Evolutionary conservation across 805 yeast genomes (phyloP).

Genomic region (Sugiyamaella mastotermitis): DNA sequence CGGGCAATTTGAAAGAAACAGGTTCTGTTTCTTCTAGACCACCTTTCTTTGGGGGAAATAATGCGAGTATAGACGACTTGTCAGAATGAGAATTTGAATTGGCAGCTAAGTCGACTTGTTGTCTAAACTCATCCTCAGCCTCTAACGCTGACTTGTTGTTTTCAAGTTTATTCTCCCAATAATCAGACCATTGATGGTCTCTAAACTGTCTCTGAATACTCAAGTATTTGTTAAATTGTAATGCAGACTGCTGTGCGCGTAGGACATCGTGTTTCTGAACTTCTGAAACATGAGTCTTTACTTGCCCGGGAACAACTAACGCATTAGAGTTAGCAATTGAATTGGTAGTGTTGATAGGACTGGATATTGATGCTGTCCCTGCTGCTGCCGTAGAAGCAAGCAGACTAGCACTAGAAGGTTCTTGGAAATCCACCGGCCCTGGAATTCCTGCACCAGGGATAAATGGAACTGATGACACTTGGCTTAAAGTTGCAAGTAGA

Average conservation of each 20-base stretch:
- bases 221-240: conserved; percentile 25
- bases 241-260: conserved; percentile 19
- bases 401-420: conserved; percentile 4
- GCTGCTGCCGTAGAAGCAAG: conserved; percentile 7
- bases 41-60: conserved; percentile 10
- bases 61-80: not conserved
- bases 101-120: conserved; percentile 11
- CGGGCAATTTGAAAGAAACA: conserved; percentile 15
- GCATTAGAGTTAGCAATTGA: not conserved
- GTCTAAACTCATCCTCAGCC: conserved; percentile 36
- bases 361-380: not conserved
- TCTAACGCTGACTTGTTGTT: conserved; percentile 9
- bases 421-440: conserved; percentile 24
- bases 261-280: conserved; percentile 1
- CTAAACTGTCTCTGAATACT: conserved; percentile 27
- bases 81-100: conserved; percentile 2
- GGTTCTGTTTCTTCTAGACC: conserved; percentile 15
- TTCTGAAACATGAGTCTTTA: not conserved
- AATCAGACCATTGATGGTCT: conserved; percentile 26
- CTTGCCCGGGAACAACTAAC: not conserved
- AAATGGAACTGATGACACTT: conserved; percentile 10
- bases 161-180: conserved; percentile 24
- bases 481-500: not conserved
- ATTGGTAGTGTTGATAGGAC: not conserved
- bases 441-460: conserved; percentile 24